These are phyloP conservation scores for Diphasiastrum complanatum DNA, from an alignment of 83 land plant species.

Conservation along the genomic window DNA sequence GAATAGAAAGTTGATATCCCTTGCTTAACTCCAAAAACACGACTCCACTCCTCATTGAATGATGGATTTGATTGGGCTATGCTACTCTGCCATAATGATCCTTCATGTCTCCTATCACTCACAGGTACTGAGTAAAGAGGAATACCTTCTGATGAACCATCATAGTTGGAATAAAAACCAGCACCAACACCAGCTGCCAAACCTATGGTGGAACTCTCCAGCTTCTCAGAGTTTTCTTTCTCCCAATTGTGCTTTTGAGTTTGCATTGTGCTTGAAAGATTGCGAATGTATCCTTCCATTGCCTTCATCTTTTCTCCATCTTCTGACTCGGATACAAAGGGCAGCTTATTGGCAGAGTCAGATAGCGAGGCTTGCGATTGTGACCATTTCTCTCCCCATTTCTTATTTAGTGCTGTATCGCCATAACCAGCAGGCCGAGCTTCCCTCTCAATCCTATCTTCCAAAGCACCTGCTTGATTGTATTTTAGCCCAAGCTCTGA, in stretches of 20 bases:
- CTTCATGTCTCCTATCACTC: slow-evolving; percentile 34
- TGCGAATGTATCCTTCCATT: slow-evolving; percentile 44
- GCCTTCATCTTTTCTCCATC: slow-evolving; percentile 62
- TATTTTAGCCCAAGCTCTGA: too few species aligned
- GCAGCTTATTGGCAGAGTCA: slow-evolving; percentile 24
- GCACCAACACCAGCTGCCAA: slow-evolving; percentile 52
- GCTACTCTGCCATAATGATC: slow-evolving; percentile 14
- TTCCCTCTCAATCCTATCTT: slow-evolving; percentile 14
- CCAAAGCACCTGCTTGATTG: too few species aligned
- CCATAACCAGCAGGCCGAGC: slow-evolving; percentile 1
- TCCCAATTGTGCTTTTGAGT: slow-evolving; percentile 45
- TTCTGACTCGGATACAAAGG: slow-evolving; percentile 22
- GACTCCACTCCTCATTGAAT: slow-evolving; percentile 39
- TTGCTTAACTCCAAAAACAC: slow-evolving; percentile 26
- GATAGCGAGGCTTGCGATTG: slow-evolving; percentile 10
- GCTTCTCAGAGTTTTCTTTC: slow-evolving; percentile 54
- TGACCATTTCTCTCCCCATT: slow-evolving; percentile 8
- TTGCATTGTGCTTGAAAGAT: slow-evolving; percentile 53
- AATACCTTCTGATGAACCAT: slow-evolving; percentile 78
- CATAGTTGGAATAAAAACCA: slow-evolving; percentile 51
- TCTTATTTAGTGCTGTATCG: slow-evolving; percentile 10
- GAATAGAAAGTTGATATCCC: slow-evolving; percentile 27
- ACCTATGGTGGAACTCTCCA: slow-evolving; percentile 64
- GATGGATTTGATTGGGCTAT: slow-evolving; percentile 22
- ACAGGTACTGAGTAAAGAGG: slow-evolving; percentile 73